Evolutionary conservation across 495 filamentous ascomycete species (phyloP), one percentile per base, ranked within the genome.

Genomic region (Beverwykella pulmonaria): DNA sequence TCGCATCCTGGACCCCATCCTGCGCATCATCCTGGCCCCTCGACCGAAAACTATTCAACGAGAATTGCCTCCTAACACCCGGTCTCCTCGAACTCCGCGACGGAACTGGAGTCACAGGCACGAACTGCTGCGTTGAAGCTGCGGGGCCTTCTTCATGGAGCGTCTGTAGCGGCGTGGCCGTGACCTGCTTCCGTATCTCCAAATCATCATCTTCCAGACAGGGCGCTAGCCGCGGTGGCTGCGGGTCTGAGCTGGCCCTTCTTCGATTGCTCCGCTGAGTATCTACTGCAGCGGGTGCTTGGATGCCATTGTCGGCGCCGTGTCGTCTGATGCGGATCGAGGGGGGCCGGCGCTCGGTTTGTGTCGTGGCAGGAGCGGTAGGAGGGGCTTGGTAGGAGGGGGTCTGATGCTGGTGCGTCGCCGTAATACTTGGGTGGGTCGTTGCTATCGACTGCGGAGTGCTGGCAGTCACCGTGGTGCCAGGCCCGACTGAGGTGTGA

Each of bases 141-240:
- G n/a, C 41, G 4, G 57, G 20, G 7, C 26, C 58, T 27, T 71
- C 68, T 46, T 71, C 68, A 14, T 63, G 63, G 22, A 71, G 30
- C 22, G 59, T 58, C 46, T 65, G 63, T 23, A 71, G 57, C 20
- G 59, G 54, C n/a, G 58, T 59, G 7, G 68, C 68, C 36, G 68
- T 71, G 46, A 46, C n/a, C 34, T 67, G 63, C 34, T 59, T 49
- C 53, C 63, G 39, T n/a, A 67, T 64, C 19, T 61, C 56, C 26
- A 70, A 29, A n/a, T n/a, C n/a, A 20, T 70, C 67, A 55, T 71
- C 63, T n/a, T 36, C 25, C 1, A 53, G 20, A 10, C 30, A 26
- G 2, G 34, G 48, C 20, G 47, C 41, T 15, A 36, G 30, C 0
- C 32, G 58, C 15, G 68, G 53, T 34, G 39, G 63, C 53, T 63